Base-by-base conservation (phyloP, 1,284 basidiomycete genomes). In the Ceraceosorus bombacis region DNA sequence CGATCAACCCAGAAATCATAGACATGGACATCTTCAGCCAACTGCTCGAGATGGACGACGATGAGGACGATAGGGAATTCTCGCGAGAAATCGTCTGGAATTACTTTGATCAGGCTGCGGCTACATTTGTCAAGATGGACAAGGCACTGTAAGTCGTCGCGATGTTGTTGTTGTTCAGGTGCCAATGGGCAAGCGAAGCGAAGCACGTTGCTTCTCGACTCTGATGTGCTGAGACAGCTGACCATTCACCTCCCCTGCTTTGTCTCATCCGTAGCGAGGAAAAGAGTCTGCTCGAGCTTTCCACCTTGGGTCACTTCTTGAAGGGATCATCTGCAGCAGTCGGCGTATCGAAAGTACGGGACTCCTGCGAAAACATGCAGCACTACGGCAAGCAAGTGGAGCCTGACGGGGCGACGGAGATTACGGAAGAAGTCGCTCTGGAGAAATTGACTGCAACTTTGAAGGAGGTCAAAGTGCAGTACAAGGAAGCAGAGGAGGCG, bases 311-410 rank as follows among this genome's bases (percentile, higher is more conserved):
- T 0, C 92, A 96, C 79, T 96, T 90, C 79, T 85, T 96, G 75
- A 96, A 95, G 78, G 92, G 91, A 54, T 93, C 90, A 2, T 92
- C 89, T 40, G 91, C 91, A 12, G 89, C 92, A 1, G 83, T 95
- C 50, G 91, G 91, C 43, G 84, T 92, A 49, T 81, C 82, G 66
- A 85, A 84, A 70, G 90, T 96, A 58, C 86, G 90, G 75, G 82
- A 81, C 38, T 85, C 86, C 51, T 94, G 91, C 80, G 90, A 90
- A 78, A 84, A 84, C 79, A 92, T 94, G 77, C 91, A 94, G 79
- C 85, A 92, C 78, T 75, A 88, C 73, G 90, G 90, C 55, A 82
- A 80, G 60, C 64, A 70, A 49, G 77, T 80, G 17, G 81, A 81
- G 41, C 69, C 68, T 15, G 72, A 74, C 54, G 75, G 72, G 9